phyloP scores from a whole-genome alignment of 2,329 filamentous ascomycete genomes.

The Fusarium hostae region DNA sequence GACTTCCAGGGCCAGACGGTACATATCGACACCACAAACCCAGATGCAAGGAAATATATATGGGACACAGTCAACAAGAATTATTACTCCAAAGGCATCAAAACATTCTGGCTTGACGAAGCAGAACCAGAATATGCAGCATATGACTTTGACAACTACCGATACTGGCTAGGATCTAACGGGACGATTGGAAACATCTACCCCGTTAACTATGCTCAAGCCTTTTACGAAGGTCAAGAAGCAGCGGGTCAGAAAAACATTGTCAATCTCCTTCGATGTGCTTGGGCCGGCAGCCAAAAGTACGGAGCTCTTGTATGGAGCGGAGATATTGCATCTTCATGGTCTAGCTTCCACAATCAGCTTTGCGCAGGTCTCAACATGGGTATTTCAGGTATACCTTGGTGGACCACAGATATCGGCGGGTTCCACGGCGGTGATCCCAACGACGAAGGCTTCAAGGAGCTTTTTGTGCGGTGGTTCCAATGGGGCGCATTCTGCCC shows the following conservation, averaged over 20 bases:
- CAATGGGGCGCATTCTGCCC: conserved; percentile 76
- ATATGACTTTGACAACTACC: conserved; percentile 75
- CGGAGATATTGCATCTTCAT: conserved; percentile 73
- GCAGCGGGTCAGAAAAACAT: conserved; percentile 64
- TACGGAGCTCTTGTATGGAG: conserved; percentile 75
- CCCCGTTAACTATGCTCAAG: conserved; percentile 66
- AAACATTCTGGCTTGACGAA: conserved; percentile 75
- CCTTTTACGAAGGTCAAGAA: conserved; percentile 69
- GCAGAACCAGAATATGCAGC: conserved; percentile 73
- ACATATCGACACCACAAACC: conserved; percentile 73
- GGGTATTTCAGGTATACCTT: conserved; percentile 71
- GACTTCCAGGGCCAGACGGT: conserved; percentile 68
- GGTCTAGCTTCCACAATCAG: conserved; percentile 68
- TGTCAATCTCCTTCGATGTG: conserved; percentile 64
- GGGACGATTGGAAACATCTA: conserved; percentile 67
- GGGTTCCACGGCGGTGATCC: conserved; percentile 75
- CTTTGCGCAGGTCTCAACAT: conserved; percentile 73
- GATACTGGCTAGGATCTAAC: conserved; percentile 50
- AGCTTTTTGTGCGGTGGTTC: conserved; percentile 75
- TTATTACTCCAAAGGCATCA: conserved; percentile 71
- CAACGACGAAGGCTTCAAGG: conserved; percentile 64
- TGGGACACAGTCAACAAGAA: conserved; percentile 69
- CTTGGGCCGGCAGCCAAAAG: conserved; percentile 67
- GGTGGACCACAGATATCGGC: conserved; percentile 78
- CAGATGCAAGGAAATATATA: conserved; percentile 65